These are phyloP conservation scores for Didymella pinodella DNA, from an alignment of 2,329 filamentous ascomycete genomes.

Conservation along the genomic window DNA sequence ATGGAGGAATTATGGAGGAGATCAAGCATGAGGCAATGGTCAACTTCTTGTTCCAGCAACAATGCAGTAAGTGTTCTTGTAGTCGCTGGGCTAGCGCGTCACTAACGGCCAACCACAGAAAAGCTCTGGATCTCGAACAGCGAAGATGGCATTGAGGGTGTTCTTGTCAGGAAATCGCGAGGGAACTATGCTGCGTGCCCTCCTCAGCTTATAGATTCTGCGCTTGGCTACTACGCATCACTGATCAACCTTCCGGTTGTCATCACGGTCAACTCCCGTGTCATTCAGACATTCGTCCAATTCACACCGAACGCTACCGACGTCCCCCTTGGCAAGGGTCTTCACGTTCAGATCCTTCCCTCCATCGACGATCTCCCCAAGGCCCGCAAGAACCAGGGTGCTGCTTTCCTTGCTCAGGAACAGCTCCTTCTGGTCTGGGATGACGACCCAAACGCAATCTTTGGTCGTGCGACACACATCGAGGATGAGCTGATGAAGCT, in stretches of 20 bases:
- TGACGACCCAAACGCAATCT: slow-evolving; percentile 74
- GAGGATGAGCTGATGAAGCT: slow-evolving; percentile 79
- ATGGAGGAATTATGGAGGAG: slow-evolving; percentile 59
- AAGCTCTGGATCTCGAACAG: slow-evolving; percentile 77
- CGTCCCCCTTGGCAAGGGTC: slow-evolving; percentile 77
- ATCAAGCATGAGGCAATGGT: slow-evolving; percentile 86
- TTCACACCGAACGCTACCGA: slow-evolving; percentile 77
- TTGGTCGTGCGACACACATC: slow-evolving; percentile 72
- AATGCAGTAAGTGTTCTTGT: slow-evolving; percentile 60
- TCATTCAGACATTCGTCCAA: slow-evolving; percentile 79
- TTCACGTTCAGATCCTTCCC: slow-evolving; percentile 78
- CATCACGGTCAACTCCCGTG: slow-evolving; percentile 81
- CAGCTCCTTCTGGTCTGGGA: slow-evolving; percentile 80
- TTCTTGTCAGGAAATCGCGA: slow-evolving; percentile 72
- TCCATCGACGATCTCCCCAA: slow-evolving; percentile 73
- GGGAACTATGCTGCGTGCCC: slow-evolving; percentile 80
- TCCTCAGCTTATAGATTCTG: slow-evolving; percentile 67
- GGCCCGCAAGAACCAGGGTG: slow-evolving; percentile 79
- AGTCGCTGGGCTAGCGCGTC: slow-evolving; percentile 6
- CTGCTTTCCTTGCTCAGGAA: slow-evolving; percentile 76
- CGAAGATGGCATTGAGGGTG: slow-evolving; percentile 51
- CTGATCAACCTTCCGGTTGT: slow-evolving; percentile 77
- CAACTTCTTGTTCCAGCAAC: slow-evolving; percentile 82
- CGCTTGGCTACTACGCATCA: slow-evolving; percentile 70
- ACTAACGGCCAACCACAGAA: slow-evolving; percentile 15